phyloP scores from a whole-genome alignment of 2,329 filamentous ascomycete species.

The Tolypocladium capitatum region DNA sequence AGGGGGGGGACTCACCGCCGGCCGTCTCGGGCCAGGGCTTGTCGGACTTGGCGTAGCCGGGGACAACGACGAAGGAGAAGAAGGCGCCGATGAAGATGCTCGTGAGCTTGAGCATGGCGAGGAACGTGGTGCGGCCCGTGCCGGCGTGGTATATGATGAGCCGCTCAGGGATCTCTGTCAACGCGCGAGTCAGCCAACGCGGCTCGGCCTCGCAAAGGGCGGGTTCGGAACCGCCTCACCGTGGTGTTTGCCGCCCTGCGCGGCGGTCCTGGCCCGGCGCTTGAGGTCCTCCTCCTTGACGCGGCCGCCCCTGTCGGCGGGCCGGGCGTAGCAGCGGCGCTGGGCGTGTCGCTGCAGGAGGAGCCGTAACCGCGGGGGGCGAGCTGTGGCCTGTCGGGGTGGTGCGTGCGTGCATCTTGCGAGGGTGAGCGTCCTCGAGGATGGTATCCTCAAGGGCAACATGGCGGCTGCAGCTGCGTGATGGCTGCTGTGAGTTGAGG shows the following conservation, averaged over 20 bases:
- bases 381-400: not conserved
- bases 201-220: not conserved
- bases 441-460: slow-evolving; percentile 1
- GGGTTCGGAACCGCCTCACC: slow-evolving; percentile 4
- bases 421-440: not conserved
- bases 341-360: slow-evolving; percentile 11
- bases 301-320: slow-evolving; percentile 1
- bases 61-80: slow-evolving; percentile 51
- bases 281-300: slow-evolving; percentile 12
- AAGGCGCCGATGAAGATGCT: slow-evolving; percentile 56
- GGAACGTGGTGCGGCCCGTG: slow-evolving; percentile 49
- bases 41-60: slow-evolving; percentile 36
- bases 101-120: slow-evolving; percentile 59
- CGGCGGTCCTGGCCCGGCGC: slow-evolving; percentile 13
- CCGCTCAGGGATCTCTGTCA: slow-evolving; percentile 38
- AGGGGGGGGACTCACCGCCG: slow-evolving; percentile 20
- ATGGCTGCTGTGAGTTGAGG: not conserved
- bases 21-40: slow-evolving; percentile 21
- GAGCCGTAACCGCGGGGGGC: slow-evolving; percentile 1
- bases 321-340: slow-evolving; percentile 13
- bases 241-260: slow-evolving; percentile 7
- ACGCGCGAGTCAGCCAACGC: not conserved
- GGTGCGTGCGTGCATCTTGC: not conserved
- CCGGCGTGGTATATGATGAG: slow-evolving; percentile 67
- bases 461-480: not conserved